A percentile compares a stretch with the other conserved stretches of the same genome.
Evolutionary conservation across 352 stramenopile species (phyloP).

Genomic region (Phytophthora citrophthora): DNA sequence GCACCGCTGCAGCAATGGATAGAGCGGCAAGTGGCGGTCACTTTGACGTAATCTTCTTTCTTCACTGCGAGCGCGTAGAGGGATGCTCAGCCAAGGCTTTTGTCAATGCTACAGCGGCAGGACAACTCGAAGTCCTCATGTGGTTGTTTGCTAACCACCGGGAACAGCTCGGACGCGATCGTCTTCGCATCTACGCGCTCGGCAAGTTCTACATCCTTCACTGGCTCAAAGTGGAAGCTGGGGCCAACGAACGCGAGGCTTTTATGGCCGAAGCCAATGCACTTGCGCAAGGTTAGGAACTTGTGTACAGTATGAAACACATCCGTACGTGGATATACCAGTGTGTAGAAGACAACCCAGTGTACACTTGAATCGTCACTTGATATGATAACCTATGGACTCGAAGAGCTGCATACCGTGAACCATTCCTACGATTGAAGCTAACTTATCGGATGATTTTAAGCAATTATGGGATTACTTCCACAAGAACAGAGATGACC

Average conservation of each 20-base stretch:
- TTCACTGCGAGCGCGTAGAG: slow-evolving; percentile 23
- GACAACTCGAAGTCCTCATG: slow-evolving; percentile 40
- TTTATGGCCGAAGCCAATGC: slow-evolving; percentile 25
- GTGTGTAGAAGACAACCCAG: slow-evolving; percentile 15
- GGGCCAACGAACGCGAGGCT: slow-evolving; percentile 19
- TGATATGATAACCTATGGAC: no score
- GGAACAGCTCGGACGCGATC: slow-evolving; percentile 32
- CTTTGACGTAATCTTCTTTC: slow-evolving; percentile 30
- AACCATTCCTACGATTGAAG: no score
- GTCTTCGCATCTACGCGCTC: slow-evolving; percentile 37
- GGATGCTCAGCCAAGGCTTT: slow-evolving; percentile 32
- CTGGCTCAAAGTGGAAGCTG: slow-evolving; percentile 35
- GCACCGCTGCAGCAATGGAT: slow-evolving; percentile 31
- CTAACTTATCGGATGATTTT: no score
- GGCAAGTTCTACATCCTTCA: slow-evolving; percentile 42
- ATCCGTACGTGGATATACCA: slow-evolving; percentile 10
- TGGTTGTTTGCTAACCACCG: slow-evolving; percentile 35
- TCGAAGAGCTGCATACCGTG: no score
- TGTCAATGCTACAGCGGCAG: slow-evolving; percentile 35
- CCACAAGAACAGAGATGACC: no score
- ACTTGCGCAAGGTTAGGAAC: slow-evolving; percentile 20
- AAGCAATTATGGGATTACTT: no score
- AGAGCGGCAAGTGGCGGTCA: slow-evolving; percentile 21
- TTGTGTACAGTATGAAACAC: slow-evolving; percentile 28
- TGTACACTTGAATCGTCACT: slow-evolving; percentile 4